These are phyloP conservation scores for Staphylotrichum tortipilum DNA, from an alignment of 495 filamentous ascomycete genomes.

Conservation along the genomic window DNA sequence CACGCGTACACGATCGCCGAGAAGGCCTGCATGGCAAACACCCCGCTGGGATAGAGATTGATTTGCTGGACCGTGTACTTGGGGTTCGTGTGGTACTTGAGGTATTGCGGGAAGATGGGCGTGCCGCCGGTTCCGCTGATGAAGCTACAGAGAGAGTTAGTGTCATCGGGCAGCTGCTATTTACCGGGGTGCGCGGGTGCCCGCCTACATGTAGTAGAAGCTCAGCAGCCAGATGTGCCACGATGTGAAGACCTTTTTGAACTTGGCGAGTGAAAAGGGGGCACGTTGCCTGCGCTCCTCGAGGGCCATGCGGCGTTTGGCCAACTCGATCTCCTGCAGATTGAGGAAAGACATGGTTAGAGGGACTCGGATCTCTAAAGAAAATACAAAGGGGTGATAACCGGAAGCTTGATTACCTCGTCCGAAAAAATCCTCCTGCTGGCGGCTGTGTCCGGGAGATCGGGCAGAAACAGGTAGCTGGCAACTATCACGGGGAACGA, in stretches of 20 bases:
- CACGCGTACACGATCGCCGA: slow-evolving; percentile 35
- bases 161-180: too few species aligned
- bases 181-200: not conserved
- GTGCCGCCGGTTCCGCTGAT: slow-evolving; percentile 26
- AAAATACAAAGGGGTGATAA: too few species aligned
- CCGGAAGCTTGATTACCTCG: too few species aligned
- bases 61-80: slow-evolving; percentile 28
- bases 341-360: slow-evolving; percentile 4
- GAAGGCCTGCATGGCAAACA: slow-evolving; percentile 36
- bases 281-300: slow-evolving; percentile 35
- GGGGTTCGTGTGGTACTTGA: slow-evolving; percentile 23
- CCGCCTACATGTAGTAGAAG: slow-evolving; percentile 28
- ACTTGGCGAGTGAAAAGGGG: slow-evolving; percentile 30
- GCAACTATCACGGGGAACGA: slow-evolving; percentile 42
- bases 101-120: slow-evolving; percentile 29
- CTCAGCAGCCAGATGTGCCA: slow-evolving; percentile 37
- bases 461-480: slow-evolving; percentile 17
- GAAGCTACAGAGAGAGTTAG: slow-evolving; percentile 10
- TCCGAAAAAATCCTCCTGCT: slow-evolving; percentile 40
- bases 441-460: not conserved
- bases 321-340: slow-evolving; percentile 21
- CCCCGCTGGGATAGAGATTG: slow-evolving; percentile 40
- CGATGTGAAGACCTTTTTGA: slow-evolving; percentile 33
- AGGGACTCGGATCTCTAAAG: too few species aligned
- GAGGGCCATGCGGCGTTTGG: slow-evolving; percentile 35